These are phyloP conservation scores for Vaccinium macrocarpon DNA, from an alignment of 148 eudicot genomes.

Conservation along the genomic window DNA sequence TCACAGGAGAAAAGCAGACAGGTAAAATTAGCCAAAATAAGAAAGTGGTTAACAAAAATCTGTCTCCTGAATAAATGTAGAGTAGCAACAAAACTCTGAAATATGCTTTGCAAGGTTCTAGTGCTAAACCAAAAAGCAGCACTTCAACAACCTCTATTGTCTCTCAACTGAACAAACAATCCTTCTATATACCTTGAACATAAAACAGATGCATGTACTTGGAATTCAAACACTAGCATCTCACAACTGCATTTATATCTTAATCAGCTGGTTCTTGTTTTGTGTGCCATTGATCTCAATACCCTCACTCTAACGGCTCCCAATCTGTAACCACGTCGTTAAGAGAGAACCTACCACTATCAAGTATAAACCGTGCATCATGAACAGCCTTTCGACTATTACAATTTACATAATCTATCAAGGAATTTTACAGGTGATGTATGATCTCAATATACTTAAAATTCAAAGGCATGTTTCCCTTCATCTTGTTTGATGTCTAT, in stretches of 20 bases:
- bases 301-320: not conserved
- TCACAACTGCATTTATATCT: not conserved
- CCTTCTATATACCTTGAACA: not conserved
- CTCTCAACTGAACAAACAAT: not conserved
- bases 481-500: not conserved
- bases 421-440: not conserved
- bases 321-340: not conserved
- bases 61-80: not conserved
- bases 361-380: too few relatives aligned
- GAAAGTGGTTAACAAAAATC: conserved; percentile 1
- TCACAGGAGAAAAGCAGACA: not conserved
- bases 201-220: not conserved
- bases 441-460: not conserved
- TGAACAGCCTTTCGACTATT: not conserved
- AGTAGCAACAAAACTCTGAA: not conserved
- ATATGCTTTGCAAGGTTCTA: not conserved
- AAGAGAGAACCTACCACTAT: not conserved
- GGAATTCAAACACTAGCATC: not conserved
- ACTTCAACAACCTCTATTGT: not conserved
- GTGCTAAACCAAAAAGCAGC: not conserved
- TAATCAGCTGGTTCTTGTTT: not conserved
- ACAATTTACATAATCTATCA: not conserved
- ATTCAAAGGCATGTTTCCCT: not conserved
- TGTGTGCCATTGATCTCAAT: not conserved
- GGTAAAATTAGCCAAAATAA: not conserved